Percentiles rank a stretch among this genome's conserved stretches.
phyloP scores from a whole-genome alignment of 139 green algal genomes.

The Haematococcus sp. region DNA sequence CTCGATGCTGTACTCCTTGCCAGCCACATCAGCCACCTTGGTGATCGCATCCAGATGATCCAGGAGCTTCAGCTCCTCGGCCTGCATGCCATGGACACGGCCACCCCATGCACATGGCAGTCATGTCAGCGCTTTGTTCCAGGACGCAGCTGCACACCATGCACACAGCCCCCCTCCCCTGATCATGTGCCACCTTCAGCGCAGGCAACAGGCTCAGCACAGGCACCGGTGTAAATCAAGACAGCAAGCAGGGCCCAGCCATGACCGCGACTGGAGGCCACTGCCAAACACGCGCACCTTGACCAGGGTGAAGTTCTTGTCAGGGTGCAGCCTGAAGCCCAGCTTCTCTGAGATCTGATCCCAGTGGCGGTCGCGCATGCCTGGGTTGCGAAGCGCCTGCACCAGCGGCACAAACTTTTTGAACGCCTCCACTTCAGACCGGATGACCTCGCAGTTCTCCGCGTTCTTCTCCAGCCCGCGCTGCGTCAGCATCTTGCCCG shows the following conservation, averaged over 20 bases:
- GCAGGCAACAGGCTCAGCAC: too few relatives aligned
- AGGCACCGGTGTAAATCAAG: too few relatives aligned
- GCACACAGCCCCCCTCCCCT: too few relatives aligned
- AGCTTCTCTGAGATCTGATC: conserved; percentile 50
- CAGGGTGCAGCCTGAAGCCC: conserved; percentile 41
- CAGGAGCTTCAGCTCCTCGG: conserved; percentile 58
- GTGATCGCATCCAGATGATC: conserved; percentile 59
- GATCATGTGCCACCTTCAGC: too few relatives aligned
- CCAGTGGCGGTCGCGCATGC: conserved; percentile 80
- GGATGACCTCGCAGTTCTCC: conserved; percentile 61
- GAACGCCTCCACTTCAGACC: conserved; percentile 70
- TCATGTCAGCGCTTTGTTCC: too few relatives aligned
- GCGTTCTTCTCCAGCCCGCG: conserved; percentile 48
- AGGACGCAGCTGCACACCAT: conserved; percentile 11
- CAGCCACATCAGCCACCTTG: conserved; percentile 64
- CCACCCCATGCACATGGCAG: too few relatives aligned
- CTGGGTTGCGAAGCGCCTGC: conserved; percentile 65
- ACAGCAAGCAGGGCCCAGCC: background rate
- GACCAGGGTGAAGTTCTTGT: conserved; percentile 41
- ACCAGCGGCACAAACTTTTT: conserved; percentile 70
- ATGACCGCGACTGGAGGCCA: too few relatives aligned
- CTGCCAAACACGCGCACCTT: background rate
- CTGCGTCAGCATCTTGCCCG: conserved; percentile 51
- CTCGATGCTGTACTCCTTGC: conserved; percentile 82
- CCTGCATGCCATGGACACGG: conserved; percentile 32